Evolutionary conservation across 768 basidiomycete species (phyloP).

Genomic region (Podaxis sp.): DNA sequence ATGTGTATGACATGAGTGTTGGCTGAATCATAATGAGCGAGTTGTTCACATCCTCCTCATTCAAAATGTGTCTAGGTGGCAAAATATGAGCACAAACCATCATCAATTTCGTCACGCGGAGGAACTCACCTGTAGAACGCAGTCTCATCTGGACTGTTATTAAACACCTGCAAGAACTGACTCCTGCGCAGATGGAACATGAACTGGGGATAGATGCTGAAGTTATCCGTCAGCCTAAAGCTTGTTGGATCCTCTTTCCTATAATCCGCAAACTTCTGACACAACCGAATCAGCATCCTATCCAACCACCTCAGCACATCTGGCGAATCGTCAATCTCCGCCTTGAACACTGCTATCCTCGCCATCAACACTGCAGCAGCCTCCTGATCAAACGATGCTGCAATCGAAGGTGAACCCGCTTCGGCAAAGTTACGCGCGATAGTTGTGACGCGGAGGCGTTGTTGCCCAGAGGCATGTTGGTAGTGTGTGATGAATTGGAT

Average conservation of each 20-base stretch:
- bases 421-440: constrained; percentile 98
- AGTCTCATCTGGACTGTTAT: constrained; percentile 99
- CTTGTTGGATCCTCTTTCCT: constrained; percentile 95
- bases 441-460: constrained; percentile 94
- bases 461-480: constrained; percentile 95
- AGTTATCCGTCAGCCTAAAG: constrained; percentile 92
- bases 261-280: constrained; percentile 99
- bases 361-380: constrained; percentile 98
- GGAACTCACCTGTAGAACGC: constrained; percentile 88
- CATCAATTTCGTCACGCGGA: no score
- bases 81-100: neutral
- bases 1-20: constrained; percentile 97
- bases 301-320: constrained; percentile 98
- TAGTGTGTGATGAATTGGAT: constrained; percentile 99
- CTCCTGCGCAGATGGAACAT: constrained; percentile 98
- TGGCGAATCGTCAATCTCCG: constrained; percentile 96
- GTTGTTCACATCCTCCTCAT: constrained; percentile 98
- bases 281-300: constrained; percentile 96
- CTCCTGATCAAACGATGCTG: constrained; percentile 96
- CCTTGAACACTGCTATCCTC: constrained; percentile 98
- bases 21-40: constrained; percentile 99
- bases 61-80: constrained; percentile 75
- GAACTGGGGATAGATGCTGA: constrained; percentile 99
- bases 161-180: constrained; percentile 99
- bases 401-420: constrained; percentile 91